phyloP scores from a whole-genome alignment of 1,284 basidiomycete genomes.

The Tilletia walkeri region DNA sequence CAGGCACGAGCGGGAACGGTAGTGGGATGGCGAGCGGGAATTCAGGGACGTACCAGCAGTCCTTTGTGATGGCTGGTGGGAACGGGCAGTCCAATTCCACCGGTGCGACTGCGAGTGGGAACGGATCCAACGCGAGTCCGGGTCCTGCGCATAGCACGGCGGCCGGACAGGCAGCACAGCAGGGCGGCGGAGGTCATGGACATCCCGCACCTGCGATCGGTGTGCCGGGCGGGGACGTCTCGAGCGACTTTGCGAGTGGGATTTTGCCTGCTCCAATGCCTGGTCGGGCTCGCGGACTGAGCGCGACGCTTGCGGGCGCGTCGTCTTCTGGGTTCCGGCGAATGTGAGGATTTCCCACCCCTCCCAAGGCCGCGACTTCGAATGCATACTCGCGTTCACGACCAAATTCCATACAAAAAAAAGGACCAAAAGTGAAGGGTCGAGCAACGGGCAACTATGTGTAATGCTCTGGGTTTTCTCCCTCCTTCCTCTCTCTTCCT shows the following conservation, averaged over 20 bases:
- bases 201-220: conserved; percentile 1
- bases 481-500: not conserved
- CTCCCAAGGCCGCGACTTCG: not conserved
- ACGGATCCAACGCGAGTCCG: not conserved
- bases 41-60: no score
- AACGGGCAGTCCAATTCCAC: not conserved
- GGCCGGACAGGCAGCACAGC: no score
- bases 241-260: conserved; percentile 16
- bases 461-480: not conserved
- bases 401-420: not conserved
- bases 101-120: not conserved
- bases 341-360: not conserved
- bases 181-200: no score
- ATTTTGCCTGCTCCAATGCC: conserved; percentile 11
- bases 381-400: no score
- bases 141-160: no score
- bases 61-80: no score
- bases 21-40: not conserved
- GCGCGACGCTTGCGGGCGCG: conserved; percentile 2
- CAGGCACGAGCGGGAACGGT: no score
- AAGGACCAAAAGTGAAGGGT: not conserved
- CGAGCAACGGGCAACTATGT: not conserved
- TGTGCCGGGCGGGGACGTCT: not conserved
- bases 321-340: not conserved
- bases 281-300: conserved; percentile 12